phyloP scores from a whole-genome alignment of 1,284 basidiomycete genomes.

The Sphaerobolus stellatus region DNA sequence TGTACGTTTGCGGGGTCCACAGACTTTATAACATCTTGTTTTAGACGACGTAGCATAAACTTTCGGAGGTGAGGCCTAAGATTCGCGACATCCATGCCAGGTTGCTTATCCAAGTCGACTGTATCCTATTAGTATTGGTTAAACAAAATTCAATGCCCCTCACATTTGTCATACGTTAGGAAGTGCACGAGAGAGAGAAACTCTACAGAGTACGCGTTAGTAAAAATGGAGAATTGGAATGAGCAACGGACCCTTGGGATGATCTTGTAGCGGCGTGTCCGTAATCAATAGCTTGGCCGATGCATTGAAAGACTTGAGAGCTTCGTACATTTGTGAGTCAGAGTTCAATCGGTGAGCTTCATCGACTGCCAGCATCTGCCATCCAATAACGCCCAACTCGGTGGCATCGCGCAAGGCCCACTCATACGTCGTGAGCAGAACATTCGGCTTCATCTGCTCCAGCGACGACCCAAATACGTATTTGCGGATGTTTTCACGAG shows the following conservation, averaged over 20 bases:
- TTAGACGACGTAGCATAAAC: conserved; percentile 93
- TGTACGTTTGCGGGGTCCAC: conserved; percentile 98
- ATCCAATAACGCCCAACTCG: conserved; percentile 91
- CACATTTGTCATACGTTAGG: conserved; percentile 96
- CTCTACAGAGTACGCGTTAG: conserved; percentile 50
- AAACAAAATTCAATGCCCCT: conserved; percentile 29
- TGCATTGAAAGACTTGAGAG: conserved; percentile 84
- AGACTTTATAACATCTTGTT: conserved; percentile 96
- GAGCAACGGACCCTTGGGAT: conserved; percentile 79
- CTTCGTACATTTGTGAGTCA: conserved; percentile 96
- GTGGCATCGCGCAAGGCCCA: conserved; percentile 89
- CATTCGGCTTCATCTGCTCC: conserved; percentile 94
- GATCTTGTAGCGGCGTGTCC: conserved; percentile 98
- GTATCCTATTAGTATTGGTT: conserved; percentile 19
- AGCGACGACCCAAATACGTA: conserved; percentile 89
- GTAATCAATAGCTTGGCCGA: conserved; percentile 95
- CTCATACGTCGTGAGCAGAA: conserved; percentile 97
- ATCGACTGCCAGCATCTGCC: conserved; percentile 96
- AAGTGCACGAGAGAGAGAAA: conserved; percentile 97
- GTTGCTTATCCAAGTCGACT: conserved; percentile 88
- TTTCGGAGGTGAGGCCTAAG: conserved; percentile 93
- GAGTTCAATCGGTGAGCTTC: conserved; percentile 98
- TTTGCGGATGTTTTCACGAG: conserved; percentile 88
- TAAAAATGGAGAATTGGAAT: not conserved
- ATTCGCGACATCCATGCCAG: conserved; percentile 92